phyloP scores from a whole-genome alignment of 1,284 basidiomycete species.

The Pulveroboletus sp. region DNA sequence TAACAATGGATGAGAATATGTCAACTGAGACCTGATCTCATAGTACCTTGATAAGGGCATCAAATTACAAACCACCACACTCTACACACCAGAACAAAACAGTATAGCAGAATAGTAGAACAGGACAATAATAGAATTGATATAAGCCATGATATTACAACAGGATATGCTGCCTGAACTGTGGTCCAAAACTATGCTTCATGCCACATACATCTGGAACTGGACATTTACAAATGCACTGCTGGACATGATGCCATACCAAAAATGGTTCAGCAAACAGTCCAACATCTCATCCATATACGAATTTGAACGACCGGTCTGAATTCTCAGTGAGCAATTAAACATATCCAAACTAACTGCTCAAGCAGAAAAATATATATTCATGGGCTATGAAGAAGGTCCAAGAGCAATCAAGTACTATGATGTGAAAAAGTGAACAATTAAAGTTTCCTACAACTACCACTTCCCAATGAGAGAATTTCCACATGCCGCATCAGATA shows the following conservation, averaged over 20 bases:
- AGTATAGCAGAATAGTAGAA: neutral
- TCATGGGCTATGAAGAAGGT: neutral
- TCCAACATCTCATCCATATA: neutral
- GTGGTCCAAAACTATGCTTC: too few relatives aligned
- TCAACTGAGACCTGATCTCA: neutral
- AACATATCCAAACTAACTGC: neutral
- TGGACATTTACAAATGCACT: too few relatives aligned
- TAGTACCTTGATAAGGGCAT: neutral
- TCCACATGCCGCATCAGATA: too few relatives aligned
- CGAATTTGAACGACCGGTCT: neutral
- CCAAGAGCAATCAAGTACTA: neutral
- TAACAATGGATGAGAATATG: neutral
- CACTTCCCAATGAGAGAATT: too few relatives aligned
- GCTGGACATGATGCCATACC: neutral
- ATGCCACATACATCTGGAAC: too few relatives aligned
- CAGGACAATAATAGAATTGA: neutral
- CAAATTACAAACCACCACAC: neutral
- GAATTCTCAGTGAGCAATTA: neutral
- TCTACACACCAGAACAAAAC: neutral
- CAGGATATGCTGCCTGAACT: too few relatives aligned
- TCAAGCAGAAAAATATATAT: neutral
- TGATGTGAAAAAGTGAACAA: too few relatives aligned
- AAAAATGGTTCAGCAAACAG: neutral
- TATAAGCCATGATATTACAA: too few relatives aligned
- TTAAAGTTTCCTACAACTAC: too few relatives aligned